phyloP scores from a whole-genome alignment of 805 yeast species.

The Zygosaccharomyces bisporus region DNA sequence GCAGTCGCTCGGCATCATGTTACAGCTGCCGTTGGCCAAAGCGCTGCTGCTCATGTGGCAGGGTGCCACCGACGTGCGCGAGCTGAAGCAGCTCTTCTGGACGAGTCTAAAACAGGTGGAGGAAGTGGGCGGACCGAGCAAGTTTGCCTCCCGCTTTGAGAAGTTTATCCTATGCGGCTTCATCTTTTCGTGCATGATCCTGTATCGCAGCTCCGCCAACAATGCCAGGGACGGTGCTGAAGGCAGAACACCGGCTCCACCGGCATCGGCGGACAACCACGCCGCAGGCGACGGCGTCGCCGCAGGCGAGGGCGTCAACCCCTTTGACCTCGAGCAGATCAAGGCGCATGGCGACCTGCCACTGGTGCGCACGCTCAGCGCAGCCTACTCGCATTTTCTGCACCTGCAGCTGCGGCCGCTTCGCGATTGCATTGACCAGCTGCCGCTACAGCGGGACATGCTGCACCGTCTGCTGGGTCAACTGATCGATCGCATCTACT shows the following conservation, averaged over 20 bases:
- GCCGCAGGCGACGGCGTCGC: background rate
- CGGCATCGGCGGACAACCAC: too few relatives aligned
- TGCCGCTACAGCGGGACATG: constrained; percentile 7
- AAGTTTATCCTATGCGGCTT: constrained; percentile 26
- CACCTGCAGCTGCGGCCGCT: constrained; percentile 15
- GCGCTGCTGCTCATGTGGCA: constrained; percentile 16
- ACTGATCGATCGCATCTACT: constrained; percentile 17
- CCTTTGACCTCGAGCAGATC: constrained; percentile 33
- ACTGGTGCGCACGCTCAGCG: constrained; percentile 15
- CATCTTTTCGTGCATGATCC: constrained; percentile 25
- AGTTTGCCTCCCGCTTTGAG: constrained; percentile 16
- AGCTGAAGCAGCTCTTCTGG: constrained; percentile 21
- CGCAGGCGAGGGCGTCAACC: constrained; percentile 20
- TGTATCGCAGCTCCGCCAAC: constrained; percentile 9
- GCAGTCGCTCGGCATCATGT: constrained; percentile 9
- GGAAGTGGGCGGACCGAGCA: constrained; percentile 20
- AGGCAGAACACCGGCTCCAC: background rate
- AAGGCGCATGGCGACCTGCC: constrained; percentile 18
- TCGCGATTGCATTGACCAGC: constrained; percentile 13
- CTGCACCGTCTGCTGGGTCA: constrained; percentile 8
- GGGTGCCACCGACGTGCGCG: constrained; percentile 4
- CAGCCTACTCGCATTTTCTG: constrained; percentile 18
- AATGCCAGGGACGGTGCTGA: background rate
- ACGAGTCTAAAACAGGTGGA: constrained; percentile 21
- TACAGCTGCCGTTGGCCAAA: constrained; percentile 21